phyloP scores from a whole-genome alignment of 257 asterid species.

The Paulownia fortunei region DNA sequence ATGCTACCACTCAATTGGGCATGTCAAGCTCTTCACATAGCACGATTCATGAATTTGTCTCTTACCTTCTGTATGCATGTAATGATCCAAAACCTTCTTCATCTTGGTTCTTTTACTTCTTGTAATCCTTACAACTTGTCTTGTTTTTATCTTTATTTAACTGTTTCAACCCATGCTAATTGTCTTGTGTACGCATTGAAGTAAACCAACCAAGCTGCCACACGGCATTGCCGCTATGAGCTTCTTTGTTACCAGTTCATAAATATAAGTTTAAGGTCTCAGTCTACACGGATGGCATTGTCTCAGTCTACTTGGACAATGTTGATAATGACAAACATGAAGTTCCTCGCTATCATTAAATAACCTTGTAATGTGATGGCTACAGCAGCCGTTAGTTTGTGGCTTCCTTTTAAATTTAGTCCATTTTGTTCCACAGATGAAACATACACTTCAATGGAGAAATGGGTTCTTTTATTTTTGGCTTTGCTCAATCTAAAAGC shows the following conservation, averaged over 20 bases:
- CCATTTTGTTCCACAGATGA: background rate
- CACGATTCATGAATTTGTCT: no score
- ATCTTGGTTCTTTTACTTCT: background rate
- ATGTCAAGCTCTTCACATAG: no score
- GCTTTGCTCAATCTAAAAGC: conserved; percentile 8
- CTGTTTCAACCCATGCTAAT: background rate
- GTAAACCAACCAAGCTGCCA: background rate
- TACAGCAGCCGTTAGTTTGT: no score
- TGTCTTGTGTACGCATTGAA: background rate
- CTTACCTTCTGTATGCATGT: no score
- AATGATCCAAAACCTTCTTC: no score
- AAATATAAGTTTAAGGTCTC: background rate
- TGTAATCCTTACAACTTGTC: conserved; percentile 1
- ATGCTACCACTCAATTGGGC: no score
- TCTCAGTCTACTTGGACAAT: background rate
- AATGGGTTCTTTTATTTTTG: no score
- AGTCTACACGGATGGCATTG: background rate
- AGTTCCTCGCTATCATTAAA: no score
- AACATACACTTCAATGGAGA: conserved; percentile 12
- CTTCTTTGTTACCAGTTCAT: background rate
- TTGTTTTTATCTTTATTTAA: background rate
- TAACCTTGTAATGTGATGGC: no score
- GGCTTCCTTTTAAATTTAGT: background rate
- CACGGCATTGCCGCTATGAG: background rate
- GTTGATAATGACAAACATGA: background rate